These are phyloP conservation scores for Cajanus cajan DNA, from an alignment of 306 rosid genomes.

Conservation along the genomic window DNA sequence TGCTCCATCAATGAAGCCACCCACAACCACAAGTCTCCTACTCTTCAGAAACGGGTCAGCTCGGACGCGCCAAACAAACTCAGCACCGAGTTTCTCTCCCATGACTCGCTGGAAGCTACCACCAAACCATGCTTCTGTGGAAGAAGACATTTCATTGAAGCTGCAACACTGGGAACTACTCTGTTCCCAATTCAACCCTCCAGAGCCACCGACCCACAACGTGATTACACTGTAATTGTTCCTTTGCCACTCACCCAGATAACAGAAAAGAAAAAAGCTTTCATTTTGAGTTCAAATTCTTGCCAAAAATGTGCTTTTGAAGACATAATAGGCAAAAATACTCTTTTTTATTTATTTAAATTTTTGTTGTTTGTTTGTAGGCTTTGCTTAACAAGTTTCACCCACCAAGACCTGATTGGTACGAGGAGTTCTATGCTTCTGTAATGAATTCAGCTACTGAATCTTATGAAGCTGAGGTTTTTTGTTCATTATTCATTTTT, in stretches of 20 bases:
- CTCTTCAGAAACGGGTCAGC: slow-evolving; percentile 23
- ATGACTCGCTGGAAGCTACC: slow-evolving; percentile 9
- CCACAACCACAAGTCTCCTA: not conserved
- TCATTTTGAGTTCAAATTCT: not conserved
- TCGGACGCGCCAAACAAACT: slow-evolving; percentile 25
- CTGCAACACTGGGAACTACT: slow-evolving; percentile 44
- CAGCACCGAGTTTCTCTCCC: slow-evolving; percentile 17
- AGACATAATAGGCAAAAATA: not conserved
- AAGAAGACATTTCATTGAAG: slow-evolving; percentile 64
- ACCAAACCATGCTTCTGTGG: slow-evolving; percentile 58
- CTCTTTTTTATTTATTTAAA: not conserved
- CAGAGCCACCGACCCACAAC: slow-evolving; percentile 38
- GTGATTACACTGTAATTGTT: slow-evolving; percentile 55
- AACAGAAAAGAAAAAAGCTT: not conserved
- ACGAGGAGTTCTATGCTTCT: slow-evolving; percentile 72
- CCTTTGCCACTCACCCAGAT: not conserved
- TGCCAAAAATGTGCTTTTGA: not conserved
- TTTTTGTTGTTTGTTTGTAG: slow-evolving; percentile 35
- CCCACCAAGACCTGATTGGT: slow-evolving; percentile 82
- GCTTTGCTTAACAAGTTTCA: slow-evolving; percentile 54
- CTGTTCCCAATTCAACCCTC: slow-evolving; percentile 47
- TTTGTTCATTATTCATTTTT: slow-evolving; percentile 3
- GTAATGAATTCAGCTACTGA: slow-evolving; percentile 44
- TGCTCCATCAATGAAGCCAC: not conserved
- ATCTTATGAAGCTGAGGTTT: slow-evolving; percentile 72